A percentile compares a stretch with the other conserved stretches of the same genome.
Evolutionary conservation across 2,329 filamentous ascomycete genomes (phyloP).

Genomic region (Simplicillium aogashimaense): DNA sequence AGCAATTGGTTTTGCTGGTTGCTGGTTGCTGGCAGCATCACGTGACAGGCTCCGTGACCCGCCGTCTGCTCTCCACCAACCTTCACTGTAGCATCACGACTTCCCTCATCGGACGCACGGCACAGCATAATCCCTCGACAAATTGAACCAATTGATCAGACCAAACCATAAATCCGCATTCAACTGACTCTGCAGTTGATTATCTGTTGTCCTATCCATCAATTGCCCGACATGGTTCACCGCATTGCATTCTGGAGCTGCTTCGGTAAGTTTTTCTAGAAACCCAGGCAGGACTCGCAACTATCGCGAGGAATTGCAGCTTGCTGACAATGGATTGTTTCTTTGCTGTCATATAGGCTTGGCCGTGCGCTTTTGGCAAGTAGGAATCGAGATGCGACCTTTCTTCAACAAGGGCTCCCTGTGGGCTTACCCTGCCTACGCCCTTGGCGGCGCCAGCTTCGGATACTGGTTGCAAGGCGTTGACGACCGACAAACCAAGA

Average conservation of each 20-base stretch:
- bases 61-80: no score
- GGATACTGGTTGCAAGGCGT: conserved; percentile 96
- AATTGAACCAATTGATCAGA: background rate
- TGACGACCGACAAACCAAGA: conserved; percentile 68
- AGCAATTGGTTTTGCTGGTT: no score
- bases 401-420: conserved; percentile 77
- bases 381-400: conserved; percentile 96
- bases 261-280: conserved; percentile 61
- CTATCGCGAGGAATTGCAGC: background rate
- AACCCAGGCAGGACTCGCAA: conserved; percentile 1
- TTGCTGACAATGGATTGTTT: conserved; percentile 1
- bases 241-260: conserved; percentile 74
- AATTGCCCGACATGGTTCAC: conserved; percentile 40
- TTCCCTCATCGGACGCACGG: conserved; percentile 5
- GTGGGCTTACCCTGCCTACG: conserved; percentile 89
- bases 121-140: no score
- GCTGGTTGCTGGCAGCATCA: no score
- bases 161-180: no score
- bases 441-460: conserved; percentile 76
- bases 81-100: no score
- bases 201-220: no score
- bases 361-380: conserved; percentile 87
- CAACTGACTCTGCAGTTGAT: no score
- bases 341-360: conserved; percentile 52
- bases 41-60: no score